Evolutionary conservation across 768 basidiomycete species (phyloP).

Genomic region (Hydnum rufescens): DNA sequence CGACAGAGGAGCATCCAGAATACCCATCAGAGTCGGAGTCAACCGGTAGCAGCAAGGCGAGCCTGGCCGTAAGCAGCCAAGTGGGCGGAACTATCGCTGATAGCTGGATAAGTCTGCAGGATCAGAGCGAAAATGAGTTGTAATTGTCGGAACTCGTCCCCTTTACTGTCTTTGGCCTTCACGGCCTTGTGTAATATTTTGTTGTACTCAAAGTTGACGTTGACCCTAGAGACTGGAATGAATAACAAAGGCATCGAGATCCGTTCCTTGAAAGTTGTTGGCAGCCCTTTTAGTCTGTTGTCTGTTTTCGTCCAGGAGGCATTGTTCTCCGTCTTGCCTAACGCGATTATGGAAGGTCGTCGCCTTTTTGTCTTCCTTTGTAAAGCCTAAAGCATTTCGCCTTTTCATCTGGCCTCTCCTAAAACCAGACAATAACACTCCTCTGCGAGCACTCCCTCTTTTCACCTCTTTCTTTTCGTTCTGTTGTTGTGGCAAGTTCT

Average conservation of each 20-base stretch:
- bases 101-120: neutral
- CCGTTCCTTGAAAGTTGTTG: too few relatives aligned
- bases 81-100: neutral
- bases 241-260: too few relatives aligned
- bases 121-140: neutral
- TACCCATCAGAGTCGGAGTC: neutral
- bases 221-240: too few relatives aligned
- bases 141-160: neutral
- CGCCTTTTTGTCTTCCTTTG: too few relatives aligned
- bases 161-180: too few relatives aligned
- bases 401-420: neutral
- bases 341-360: neutral
- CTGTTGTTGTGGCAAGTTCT: constrained; percentile 3
- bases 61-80: neutral
- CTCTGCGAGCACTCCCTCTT: neutral
- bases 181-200: too few relatives aligned
- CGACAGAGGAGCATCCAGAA: too few relatives aligned
- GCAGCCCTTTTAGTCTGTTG: too few relatives aligned
- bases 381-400: neutral
- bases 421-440: neutral
- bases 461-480: neutral
- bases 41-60: too few relatives aligned
- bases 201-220: too few relatives aligned
- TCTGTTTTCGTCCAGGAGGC: too few relatives aligned
- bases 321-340: neutral